A percentile compares a stretch with the other conserved stretches of the same genome.
These are phyloP conservation scores for Pezicula neosporulosa DNA, from an alignment of 2,329 filamentous ascomycete species.

Conservation along the genomic window DNA sequence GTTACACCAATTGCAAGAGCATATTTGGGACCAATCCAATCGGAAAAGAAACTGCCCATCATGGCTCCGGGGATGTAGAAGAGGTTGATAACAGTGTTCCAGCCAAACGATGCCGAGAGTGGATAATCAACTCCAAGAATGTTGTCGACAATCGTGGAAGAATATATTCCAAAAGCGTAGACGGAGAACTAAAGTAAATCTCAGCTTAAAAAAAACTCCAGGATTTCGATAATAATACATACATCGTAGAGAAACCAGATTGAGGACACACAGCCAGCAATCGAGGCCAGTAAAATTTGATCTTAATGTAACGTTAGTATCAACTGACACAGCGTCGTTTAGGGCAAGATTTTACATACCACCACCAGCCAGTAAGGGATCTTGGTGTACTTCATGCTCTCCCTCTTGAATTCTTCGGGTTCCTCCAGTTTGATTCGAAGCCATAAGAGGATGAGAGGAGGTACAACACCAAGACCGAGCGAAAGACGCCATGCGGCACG, in stretches of 20 bases:
- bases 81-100: conserved; percentile 83
- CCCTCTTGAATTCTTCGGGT: conserved; percentile 67
- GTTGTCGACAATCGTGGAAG: conserved; percentile 66
- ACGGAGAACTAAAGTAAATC: conserved; percentile 57
- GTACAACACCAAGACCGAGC: conserved; percentile 75
- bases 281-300: conserved; percentile 70
- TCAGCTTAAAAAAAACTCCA: conserved; percentile 10
- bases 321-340: too few relatives aligned
- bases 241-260: conserved; percentile 86
- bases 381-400: conserved; percentile 34
- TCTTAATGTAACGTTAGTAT: neutral
- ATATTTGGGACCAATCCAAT: conserved; percentile 75
- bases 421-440: conserved; percentile 72
- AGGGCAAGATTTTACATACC: too few relatives aligned
- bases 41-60: conserved; percentile 71
- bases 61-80: conserved; percentile 87
- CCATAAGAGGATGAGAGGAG: conserved; percentile 67
- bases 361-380: conserved; percentile 52
- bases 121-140: conserved; percentile 57
- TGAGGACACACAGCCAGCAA: conserved; percentile 65
- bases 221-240: conserved; percentile 22
- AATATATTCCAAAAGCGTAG: conserved; percentile 86
- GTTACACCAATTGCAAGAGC: conserved; percentile 69
- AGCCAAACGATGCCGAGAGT: conserved; percentile 78
- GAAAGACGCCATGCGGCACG: conserved; percentile 79